These are phyloP conservation scores for Lyophyllum semitale DNA, from an alignment of 768 basidiomycete species.

Conservation along the genomic window DNA sequence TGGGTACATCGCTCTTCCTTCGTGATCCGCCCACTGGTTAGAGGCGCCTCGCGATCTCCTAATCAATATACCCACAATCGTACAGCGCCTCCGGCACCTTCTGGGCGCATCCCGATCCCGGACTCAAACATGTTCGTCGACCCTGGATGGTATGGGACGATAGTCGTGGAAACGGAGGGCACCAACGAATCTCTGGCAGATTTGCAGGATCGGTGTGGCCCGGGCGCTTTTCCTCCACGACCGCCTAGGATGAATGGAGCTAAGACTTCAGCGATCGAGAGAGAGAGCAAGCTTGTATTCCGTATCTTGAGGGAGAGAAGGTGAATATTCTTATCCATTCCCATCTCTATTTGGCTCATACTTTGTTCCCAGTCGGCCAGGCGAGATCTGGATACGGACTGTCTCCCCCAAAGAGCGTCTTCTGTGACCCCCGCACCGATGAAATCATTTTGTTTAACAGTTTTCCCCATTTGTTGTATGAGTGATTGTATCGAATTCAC, in stretches of 20 bases:
- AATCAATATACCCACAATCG: slow-evolving; percentile 28
- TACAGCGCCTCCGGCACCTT: slow-evolving; percentile 16
- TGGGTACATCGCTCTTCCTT: slow-evolving; percentile 87
- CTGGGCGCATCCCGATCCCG: slow-evolving; percentile 52
- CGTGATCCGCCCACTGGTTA: slow-evolving; percentile 53
- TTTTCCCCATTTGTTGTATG: neutral
- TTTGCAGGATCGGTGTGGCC: slow-evolving; percentile 72
- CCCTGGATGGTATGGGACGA: slow-evolving; percentile 79
- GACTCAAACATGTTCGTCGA: slow-evolving; percentile 64
- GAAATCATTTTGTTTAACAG: neutral
- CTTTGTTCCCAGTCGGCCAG: slow-evolving; percentile 55
- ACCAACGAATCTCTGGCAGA: slow-evolving; percentile 85
- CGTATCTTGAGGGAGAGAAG: slow-evolving; percentile 79
- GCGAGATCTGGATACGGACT: slow-evolving; percentile 71
- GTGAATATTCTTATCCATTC: slow-evolving; percentile 35
- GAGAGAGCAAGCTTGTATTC: slow-evolving; percentile 58
- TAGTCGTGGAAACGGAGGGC: slow-evolving; percentile 85
- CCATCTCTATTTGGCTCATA: slow-evolving; percentile 8
- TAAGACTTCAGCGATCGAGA: slow-evolving; percentile 30
- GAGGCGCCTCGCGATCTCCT: slow-evolving; percentile 31
- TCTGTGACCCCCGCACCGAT: slow-evolving; percentile 26
- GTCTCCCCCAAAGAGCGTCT: slow-evolving; percentile 69
- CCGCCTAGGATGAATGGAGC: slow-evolving; percentile 40
- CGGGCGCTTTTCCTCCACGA: slow-evolving; percentile 65
- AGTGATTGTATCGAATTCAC: neutral